Conservation (phyloP, 495 filamentous ascomycete genomes). For the Hyaloscypha bicolor region DNA sequence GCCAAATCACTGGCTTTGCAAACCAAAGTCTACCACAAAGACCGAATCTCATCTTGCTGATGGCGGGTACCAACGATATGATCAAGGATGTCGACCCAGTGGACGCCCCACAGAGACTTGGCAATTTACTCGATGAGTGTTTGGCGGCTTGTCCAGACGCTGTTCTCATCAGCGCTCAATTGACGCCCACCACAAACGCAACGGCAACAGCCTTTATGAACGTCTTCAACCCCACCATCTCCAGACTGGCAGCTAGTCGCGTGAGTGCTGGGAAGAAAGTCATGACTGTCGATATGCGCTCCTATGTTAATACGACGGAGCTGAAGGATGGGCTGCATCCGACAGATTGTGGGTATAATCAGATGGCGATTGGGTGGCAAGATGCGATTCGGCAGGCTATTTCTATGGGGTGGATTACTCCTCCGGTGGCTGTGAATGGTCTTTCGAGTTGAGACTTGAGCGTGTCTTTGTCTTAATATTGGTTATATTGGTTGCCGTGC, state of each 20-base stretch:
- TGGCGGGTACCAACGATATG: slow-evolving; percentile 37
- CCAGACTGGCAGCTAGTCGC: slow-evolving; percentile 32
- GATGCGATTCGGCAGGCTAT: background rate
- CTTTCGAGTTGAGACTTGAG: background rate
- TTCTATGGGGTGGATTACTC: slow-evolving; percentile 10
- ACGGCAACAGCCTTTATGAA: slow-evolving; percentile 33
- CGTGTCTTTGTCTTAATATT: background rate
- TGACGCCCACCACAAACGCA: slow-evolving; percentile 35
- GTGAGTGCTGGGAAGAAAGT: slow-evolving; percentile 31
- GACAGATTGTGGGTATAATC: slow-evolving; percentile 46
- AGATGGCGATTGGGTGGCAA: slow-evolving; percentile 49
- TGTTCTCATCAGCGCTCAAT: slow-evolving; percentile 40
- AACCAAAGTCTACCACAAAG: slow-evolving; percentile 32
- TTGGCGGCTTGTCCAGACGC: slow-evolving; percentile 41
- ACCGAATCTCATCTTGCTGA: slow-evolving; percentile 36
- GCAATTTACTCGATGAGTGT: slow-evolving; percentile 38
- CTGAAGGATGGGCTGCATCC: slow-evolving; percentile 40
- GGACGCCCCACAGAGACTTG: slow-evolving; percentile 35
- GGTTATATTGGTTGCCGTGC: too few relatives aligned
- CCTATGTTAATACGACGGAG: slow-evolving; percentile 32
- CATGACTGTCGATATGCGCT: slow-evolving; percentile 37
- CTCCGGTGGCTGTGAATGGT: background rate
- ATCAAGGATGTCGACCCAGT: slow-evolving; percentile 35
- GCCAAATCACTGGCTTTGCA: slow-evolving; percentile 34
- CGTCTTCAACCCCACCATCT: slow-evolving; percentile 34